phyloP scores from a whole-genome alignment of 257 asterid species.

The Ilex aquifolium region DNA sequence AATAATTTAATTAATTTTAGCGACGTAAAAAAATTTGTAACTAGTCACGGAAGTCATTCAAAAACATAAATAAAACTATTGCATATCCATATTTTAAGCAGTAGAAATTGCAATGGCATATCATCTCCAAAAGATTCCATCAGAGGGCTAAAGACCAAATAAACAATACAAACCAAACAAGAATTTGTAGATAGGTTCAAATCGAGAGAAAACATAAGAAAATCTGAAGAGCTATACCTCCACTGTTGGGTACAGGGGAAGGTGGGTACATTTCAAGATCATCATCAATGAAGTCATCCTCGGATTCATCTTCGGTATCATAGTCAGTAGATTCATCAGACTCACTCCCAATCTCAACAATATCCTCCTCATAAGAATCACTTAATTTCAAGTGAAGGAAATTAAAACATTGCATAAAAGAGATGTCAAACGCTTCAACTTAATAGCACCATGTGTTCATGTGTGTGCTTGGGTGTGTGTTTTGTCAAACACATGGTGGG shows the following conservation, averaged over 20 bases:
- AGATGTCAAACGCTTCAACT: background rate
- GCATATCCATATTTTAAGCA: too few relatives aligned
- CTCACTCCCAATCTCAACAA: slow-evolving; percentile 36
- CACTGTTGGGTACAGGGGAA: slow-evolving; percentile 54
- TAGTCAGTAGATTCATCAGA: slow-evolving; percentile 35
- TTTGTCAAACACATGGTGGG: too few relatives aligned
- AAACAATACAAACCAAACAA: too few relatives aligned
- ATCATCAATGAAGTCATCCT: slow-evolving; percentile 46
- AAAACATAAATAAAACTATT: too few relatives aligned
- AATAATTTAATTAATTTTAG: too few relatives aligned
- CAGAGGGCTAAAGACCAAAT: too few relatives aligned
- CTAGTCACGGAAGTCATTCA: too few relatives aligned
- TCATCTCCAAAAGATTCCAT: too few relatives aligned
- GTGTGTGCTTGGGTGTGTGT: too few relatives aligned
- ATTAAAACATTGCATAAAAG: background rate
- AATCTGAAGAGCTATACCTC: slow-evolving; percentile 45
- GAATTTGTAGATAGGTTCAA: too few relatives aligned
- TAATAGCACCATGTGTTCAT: background rate
- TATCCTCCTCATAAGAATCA: slow-evolving; percentile 34
- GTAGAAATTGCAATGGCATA: too few relatives aligned
- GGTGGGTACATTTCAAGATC: slow-evolving; percentile 41
- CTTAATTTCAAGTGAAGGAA: slow-evolving; percentile 54
- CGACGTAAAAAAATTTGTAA: too few relatives aligned
- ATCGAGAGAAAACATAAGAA: background rate
- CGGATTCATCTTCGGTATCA: slow-evolving; percentile 55